Evolutionary conservation across 2,329 filamentous ascomycete genomes (phyloP), one percentile per base, ranked within the genome.

Genomic region (Chaetomium sp.): DNA sequence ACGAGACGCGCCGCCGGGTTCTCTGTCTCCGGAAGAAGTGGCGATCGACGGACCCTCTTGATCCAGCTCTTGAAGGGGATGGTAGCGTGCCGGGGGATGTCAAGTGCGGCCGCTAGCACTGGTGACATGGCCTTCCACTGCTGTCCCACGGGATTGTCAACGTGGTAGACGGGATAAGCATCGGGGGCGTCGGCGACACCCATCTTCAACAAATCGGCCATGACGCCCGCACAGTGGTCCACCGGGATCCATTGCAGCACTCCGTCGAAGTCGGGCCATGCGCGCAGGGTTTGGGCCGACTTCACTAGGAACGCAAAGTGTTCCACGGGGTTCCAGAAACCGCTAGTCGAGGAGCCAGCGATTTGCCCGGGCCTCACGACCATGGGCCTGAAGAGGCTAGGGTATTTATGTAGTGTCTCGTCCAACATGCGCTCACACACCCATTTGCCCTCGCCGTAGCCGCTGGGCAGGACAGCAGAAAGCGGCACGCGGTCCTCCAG

Each of bases 301-400:
- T 83, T 84, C 56, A 84, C 68, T 33, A 86, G 59, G 68, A 83
- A 83, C 0, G 75, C 67, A 12, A 85, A 71, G 68, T 85, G 82
- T 70, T 85, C 83, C n/a, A 75, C 74, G 0, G 78, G 73, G 66
- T 86, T 87, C 85, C 84, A 87, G 69, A 80, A 81, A 0, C 83
- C 84, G 60, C 73, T 84, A 0, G 60, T 75, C 1, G 70, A 77
- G 0, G 79, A 82, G 0, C 84, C 84, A 1, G 83, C 75, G 49
- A 87, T 81, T 69, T 87, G 85, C 0, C 81, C 84, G 0, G 79
- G 74, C 0, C 84, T 77, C 0, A 82, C 78, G 0, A 71, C 72
- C 74, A 78, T 80, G 0, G 79, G 64, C 13, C 76, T 76, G 73
- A 85, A 83, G 1, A 67, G 73, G 0, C 74, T 65, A 0, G 78